Percentiles rank a stretch among this genome's conserved stretches.
These are phyloP conservation scores for Cyclocybe aegerita DNA, from an alignment of 768 basidiomycete species.

Conservation along the genomic window DNA sequence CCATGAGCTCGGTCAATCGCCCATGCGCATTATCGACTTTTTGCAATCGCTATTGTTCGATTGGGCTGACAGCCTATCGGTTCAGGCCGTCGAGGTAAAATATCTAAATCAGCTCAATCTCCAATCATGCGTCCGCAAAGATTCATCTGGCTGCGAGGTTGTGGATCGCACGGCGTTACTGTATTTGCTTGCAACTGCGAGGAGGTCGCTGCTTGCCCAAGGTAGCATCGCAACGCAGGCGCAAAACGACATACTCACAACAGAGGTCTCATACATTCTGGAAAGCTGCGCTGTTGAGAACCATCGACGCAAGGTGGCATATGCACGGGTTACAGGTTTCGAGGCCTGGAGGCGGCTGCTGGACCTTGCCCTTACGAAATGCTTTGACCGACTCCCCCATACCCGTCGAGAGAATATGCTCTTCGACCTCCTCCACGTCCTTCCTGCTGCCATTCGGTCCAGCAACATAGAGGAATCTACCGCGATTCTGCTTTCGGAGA, in stretches of 20 bases:
- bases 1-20: slow-evolving; percentile 76
- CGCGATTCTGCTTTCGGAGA: slow-evolving; percentile 81
- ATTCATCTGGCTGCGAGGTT: slow-evolving; percentile 76
- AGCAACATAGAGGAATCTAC: slow-evolving; percentile 68
- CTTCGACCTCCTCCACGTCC: slow-evolving; percentile 84
- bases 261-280: slow-evolving; percentile 74
- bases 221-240: slow-evolving; percentile 61
- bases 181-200: slow-evolving; percentile 62
- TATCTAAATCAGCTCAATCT: slow-evolving; percentile 69
- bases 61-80: slow-evolving; percentile 77
- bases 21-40: slow-evolving; percentile 84
- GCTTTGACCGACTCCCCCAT: slow-evolving; percentile 79
- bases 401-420: slow-evolving; percentile 86
- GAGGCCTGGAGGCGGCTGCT: slow-evolving; percentile 85
- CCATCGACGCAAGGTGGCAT: slow-evolving; percentile 76
- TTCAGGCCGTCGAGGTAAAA: slow-evolving; percentile 57
- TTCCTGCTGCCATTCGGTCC: slow-evolving; percentile 69
- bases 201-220: slow-evolving; percentile 62
- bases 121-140: slow-evolving; percentile 64
- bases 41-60: slow-evolving; percentile 85
- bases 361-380: slow-evolving; percentile 83
- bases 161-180: slow-evolving; percentile 75
- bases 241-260: slow-evolving; percentile 63
- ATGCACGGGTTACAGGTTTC: slow-evolving; percentile 69
- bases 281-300: slow-evolving; percentile 88